A percentile compares a stretch with the other conserved stretches of the same genome.
Conservation (phyloP, 2,329 filamentous ascomycete genomes). For the Hypocreales sp. region DNA sequence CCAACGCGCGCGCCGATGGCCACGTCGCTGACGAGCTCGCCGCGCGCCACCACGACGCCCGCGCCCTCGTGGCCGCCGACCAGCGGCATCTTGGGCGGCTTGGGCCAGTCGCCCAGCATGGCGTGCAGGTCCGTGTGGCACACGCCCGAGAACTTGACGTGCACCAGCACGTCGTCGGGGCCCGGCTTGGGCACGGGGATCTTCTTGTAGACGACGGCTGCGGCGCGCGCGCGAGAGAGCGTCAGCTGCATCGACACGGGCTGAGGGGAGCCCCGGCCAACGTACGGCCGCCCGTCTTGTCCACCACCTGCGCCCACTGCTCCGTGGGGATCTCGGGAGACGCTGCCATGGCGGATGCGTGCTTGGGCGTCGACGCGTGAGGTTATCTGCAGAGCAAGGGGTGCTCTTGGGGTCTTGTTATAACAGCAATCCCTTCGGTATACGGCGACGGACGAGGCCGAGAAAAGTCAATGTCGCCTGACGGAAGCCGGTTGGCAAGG, state of each 20-base stretch:
- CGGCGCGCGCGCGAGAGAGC: not conserved
- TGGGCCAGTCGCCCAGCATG: conserved; percentile 80
- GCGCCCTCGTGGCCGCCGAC: conserved; percentile 73
- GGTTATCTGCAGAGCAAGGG: no score
- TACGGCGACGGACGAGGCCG: no score
- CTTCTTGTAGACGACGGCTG: conserved; percentile 56
- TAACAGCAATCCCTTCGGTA: no score
- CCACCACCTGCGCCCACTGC: conserved; percentile 87
- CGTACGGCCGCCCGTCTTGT: conserved; percentile 60
- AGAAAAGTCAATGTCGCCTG: no score
- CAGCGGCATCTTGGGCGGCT: conserved; percentile 67
- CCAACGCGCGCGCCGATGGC: conserved; percentile 75
- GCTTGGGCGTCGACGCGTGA: not conserved
- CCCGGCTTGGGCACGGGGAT: conserved; percentile 71
- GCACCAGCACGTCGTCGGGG: conserved; percentile 81
- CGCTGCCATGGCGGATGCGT: conserved; percentile 10
- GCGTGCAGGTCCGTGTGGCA: conserved; percentile 77
- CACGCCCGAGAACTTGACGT: conserved; percentile 80
- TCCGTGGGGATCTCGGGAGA: conserved; percentile 48
- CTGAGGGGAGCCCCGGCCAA: conserved; percentile 1
- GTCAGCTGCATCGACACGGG: conserved; percentile 1
- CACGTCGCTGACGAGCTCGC: conserved; percentile 61
- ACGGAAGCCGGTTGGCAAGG: no score
- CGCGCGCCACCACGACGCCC: conserved; percentile 67
- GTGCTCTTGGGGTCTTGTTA: no score